These are phyloP conservation scores for Austroboletus olivaceoglutinosus DNA, from an alignment of 1,284 basidiomycete species.

Conservation along the genomic window DNA sequence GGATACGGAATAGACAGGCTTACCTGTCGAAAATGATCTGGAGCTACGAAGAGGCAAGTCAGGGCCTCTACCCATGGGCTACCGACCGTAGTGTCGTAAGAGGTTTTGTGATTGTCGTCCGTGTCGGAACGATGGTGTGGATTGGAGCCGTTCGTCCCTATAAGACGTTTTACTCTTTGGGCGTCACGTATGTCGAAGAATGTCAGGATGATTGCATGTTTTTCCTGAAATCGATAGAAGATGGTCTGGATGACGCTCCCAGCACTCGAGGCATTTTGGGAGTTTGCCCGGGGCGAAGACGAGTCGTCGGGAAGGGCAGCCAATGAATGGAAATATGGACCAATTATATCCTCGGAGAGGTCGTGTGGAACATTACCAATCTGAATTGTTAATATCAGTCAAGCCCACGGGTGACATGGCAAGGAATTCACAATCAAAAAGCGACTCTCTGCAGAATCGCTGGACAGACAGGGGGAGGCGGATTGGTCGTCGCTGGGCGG, in stretches of 20 bases:
- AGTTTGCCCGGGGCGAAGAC: background rate
- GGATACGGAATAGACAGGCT: background rate
- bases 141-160: constrained; percentile 33
- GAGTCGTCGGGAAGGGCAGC: constrained; percentile 18
- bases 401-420: background rate
- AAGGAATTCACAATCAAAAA: constrained; percentile 42
- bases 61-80: constrained; percentile 24
- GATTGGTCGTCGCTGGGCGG: constrained; percentile 9
- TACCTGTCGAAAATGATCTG: constrained; percentile 32
- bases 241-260: constrained; percentile 47
- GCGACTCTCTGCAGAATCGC: constrained; percentile 35
- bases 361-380: constrained; percentile 35
- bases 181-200: constrained; percentile 64
- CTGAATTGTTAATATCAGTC: constrained; percentile 25
- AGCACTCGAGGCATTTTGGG: constrained; percentile 9
- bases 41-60: constrained; percentile 33
- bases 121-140: constrained; percentile 18
- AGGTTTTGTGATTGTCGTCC: constrained; percentile 23
- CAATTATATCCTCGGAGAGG: constrained; percentile 36
- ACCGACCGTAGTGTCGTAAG: constrained; percentile 17
- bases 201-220: constrained; percentile 55
- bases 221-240: constrained; percentile 46
- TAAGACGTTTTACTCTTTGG: constrained; percentile 42
- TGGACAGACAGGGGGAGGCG: constrained; percentile 6
- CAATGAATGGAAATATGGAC: constrained; percentile 29